Evolutionary conservation across 1,284 basidiomycete species (phyloP), one percentile per base, ranked within the genome.

Genomic region (Ceratobasidium sp.): DNA sequence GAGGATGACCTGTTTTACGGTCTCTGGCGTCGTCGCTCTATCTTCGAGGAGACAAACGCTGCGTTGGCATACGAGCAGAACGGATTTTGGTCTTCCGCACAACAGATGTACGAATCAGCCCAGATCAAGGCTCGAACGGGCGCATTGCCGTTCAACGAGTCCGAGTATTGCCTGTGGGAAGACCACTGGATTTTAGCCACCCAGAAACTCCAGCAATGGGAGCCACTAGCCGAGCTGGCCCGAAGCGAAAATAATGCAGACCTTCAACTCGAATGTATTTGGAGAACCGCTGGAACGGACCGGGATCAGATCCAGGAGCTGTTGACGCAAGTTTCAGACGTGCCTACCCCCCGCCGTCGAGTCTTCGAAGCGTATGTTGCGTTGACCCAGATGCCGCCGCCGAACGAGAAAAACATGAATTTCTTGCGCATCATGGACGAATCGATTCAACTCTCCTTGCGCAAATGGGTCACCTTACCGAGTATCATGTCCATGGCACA

Each of bases 1-100:
- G 97, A 99, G 80, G 96, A 98, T 72, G 98, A 99, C 79, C 86
- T 98, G 81, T 98, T 98, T 79, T 97, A 99, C 78, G 97, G 97
- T 4, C 81, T 98, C 29, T 99, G 97, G 90, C 87, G 97, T 34
- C 87, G 92, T 67, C 90, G 96, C 25, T 92, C 89, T 72, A 84
- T 95, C 40, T 94, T 94, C 75, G 80, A 85, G 7, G 97, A 99
- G 76, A 98, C 96, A 3, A 98, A 98, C 73, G 87, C 91, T 20
- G 95, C 92, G 3, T 84, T 99, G 64, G 90, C 94, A 3, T 95
- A 92, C 75, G 98, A 99, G 80, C 97, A 99, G 79, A 94, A 93
- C 72, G 97, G 98, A 17, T 91, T 97, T 85, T 99, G 96, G 96
- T 91, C 92, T 38, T 91, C 96, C 76, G 95, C 97, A 0, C 88